These are phyloP conservation scores for Venturia effusa DNA, from an alignment of 2,329 filamentous ascomycete genomes.

Conservation along the genomic window DNA sequence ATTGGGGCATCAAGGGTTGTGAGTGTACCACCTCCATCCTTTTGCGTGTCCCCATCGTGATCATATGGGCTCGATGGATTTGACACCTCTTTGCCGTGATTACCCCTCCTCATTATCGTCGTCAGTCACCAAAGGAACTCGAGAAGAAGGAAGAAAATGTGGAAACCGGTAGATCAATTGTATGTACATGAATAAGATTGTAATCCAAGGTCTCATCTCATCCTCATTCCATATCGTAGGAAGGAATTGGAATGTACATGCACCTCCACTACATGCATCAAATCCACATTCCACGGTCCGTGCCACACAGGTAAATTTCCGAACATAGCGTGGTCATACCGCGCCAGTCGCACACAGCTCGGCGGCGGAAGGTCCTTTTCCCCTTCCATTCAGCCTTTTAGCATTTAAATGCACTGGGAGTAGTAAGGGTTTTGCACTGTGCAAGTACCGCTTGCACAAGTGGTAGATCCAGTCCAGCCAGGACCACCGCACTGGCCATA, in stretches of 20 bases:
- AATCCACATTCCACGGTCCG: not conserved
- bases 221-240: not conserved
- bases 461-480: not conserved
- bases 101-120: not conserved
- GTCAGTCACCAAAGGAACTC: not conserved
- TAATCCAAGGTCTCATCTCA: not conserved
- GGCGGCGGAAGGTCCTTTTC: not conserved
- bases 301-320: not conserved
- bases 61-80: not conserved
- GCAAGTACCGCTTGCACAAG: not conserved
- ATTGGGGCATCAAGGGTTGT: not conserved
- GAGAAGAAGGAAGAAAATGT: not conserved
- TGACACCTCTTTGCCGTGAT: not conserved
- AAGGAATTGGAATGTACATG: not conserved
- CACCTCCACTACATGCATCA: not conserved
- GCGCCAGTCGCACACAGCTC: not conserved
- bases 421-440: not conserved
- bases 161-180: not conserved
- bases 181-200: conserved; percentile 1
- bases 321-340: not conserved
- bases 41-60: not conserved
- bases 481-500: not conserved
- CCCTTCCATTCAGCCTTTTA: not conserved
- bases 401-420: not conserved
- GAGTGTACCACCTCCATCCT: not conserved